Evolutionary conservation across 164 flowering plant genomes (phyloP).

Genomic region (Brasenia schreberi): DNA sequence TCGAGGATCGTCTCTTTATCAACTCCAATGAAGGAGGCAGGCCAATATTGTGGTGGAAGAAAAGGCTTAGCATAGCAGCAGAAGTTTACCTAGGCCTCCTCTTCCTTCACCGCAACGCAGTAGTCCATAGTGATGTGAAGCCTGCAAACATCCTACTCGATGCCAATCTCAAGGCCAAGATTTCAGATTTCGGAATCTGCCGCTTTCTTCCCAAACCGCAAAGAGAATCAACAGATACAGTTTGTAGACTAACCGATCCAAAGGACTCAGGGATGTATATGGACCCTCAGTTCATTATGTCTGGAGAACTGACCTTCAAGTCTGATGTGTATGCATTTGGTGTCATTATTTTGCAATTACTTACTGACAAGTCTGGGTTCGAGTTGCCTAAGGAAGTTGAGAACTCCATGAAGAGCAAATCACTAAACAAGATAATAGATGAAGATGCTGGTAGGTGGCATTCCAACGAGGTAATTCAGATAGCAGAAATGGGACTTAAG

Average conservation of each 20-base stretch:
- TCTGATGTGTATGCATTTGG: conserved; percentile 40
- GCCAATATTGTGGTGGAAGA: conserved; percentile 29
- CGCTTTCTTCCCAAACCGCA: conserved; percentile 17
- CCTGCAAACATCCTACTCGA: conserved; percentile 49
- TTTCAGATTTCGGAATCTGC: conserved; percentile 28
- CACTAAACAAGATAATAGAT: conserved; percentile 20
- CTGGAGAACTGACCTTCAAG: conserved; percentile 1
- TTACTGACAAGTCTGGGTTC: conserved; percentile 37
- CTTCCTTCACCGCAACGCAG: conserved; percentile 36
- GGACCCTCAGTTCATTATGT: conserved; percentile 62
- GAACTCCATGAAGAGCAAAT: conserved; percentile 7
- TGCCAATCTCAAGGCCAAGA: conserved; percentile 33
- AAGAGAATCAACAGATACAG: conserved; percentile 5
- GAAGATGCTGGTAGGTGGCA: conserved; percentile 49
- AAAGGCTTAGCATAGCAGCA: conserved; percentile 42
- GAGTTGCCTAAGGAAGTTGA: conserved; percentile 19
- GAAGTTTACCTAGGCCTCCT: conserved; percentile 36
- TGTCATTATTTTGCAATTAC: conserved; percentile 33
- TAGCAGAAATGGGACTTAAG: conserved; percentile 24
- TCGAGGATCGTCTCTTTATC: conserved; percentile 64
- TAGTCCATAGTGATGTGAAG: conserved; percentile 29
- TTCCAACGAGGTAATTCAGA: conserved; percentile 30
- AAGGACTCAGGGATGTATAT: conserved; percentile 61
- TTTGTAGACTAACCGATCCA: conserved; percentile 32
- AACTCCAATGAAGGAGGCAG: conserved; percentile 8